Conservation (phyloP, 352 stramenopile species). For the Phytopythium montanum region DNA sequence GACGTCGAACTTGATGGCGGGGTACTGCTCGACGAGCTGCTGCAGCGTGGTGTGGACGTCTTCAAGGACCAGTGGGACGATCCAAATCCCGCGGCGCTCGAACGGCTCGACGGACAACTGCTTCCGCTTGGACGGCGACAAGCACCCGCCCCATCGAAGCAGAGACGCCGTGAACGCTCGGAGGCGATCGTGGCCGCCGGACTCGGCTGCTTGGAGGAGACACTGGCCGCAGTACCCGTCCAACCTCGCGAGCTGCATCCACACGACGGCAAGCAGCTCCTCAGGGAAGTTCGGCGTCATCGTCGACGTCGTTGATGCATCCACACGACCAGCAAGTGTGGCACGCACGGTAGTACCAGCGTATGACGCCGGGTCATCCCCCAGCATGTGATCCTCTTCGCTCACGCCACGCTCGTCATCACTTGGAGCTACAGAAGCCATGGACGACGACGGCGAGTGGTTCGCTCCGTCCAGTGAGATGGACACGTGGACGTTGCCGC, state of each 20-base stretch:
- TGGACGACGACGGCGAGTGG: slow-evolving; percentile 3
- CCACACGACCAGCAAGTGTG: background rate
- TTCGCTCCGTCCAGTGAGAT: slow-evolving; percentile 18
- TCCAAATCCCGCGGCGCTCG: slow-evolving; percentile 62
- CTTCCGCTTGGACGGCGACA: slow-evolving; percentile 28
- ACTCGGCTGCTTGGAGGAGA: slow-evolving; percentile 74
- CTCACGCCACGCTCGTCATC: slow-evolving; percentile 11
- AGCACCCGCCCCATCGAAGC: slow-evolving; percentile 61
- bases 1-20: slow-evolving; percentile 62
- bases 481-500: slow-evolving; percentile 14
- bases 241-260: slow-evolving; percentile 77
- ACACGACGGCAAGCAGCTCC: slow-evolving; percentile 71
- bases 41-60: slow-evolving; percentile 54
- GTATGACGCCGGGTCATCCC: slow-evolving; percentile 6
- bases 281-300: slow-evolving; percentile 38
- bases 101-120: slow-evolving; percentile 52
- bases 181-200: slow-evolving; percentile 73
- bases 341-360: no score
- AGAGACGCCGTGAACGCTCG: slow-evolving; percentile 76
- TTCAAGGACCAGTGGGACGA: slow-evolving; percentile 53
- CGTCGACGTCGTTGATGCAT: background rate
- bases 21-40: slow-evolving; percentile 52
- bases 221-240: slow-evolving; percentile 83
- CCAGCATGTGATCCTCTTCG: slow-evolving; percentile 24
- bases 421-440: slow-evolving; percentile 1